These are phyloP conservation scores for Aspergillus sojae DNA, from an alignment of 2,329 filamentous ascomycete genomes.

Conservation along the genomic window DNA sequence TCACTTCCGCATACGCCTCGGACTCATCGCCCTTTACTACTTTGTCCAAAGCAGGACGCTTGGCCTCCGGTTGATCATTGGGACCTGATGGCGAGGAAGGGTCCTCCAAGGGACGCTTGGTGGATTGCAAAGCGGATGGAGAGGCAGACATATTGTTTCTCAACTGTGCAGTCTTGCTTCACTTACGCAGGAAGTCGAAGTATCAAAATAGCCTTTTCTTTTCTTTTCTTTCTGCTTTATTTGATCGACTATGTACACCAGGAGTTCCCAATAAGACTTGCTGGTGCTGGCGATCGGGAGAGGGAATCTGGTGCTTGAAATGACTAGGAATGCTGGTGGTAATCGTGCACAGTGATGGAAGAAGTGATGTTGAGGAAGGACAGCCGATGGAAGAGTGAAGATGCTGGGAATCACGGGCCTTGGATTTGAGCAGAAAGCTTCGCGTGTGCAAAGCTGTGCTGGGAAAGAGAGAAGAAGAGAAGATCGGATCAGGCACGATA, in stretches of 20 bases:
- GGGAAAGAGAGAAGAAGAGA: conserved; percentile 22
- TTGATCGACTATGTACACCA: conserved; percentile 75
- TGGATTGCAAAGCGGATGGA: conserved; percentile 51
- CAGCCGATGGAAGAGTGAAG: conserved; percentile 32
- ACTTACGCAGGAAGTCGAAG: conserved; percentile 51
- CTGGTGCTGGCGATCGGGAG: conserved; percentile 66
- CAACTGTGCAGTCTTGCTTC: conserved; percentile 35
- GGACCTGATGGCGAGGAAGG: conserved; percentile 90
- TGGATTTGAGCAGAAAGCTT: conserved; percentile 24
- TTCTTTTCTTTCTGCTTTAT: conserved; percentile 56
- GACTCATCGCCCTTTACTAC: conserved; percentile 67
- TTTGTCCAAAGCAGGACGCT: conserved; percentile 95
- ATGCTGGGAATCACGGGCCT: conserved; percentile 31
- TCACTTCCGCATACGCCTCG: conserved; percentile 33
- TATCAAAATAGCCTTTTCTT: conserved; percentile 47
- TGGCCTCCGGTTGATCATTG: conserved; percentile 93
- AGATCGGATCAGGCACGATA: conserved; percentile 27
- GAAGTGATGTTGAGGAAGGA: conserved; percentile 40
- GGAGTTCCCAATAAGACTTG: conserved; percentile 89
- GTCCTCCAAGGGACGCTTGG: conserved; percentile 94
- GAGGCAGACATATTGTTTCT: conserved; percentile 69
- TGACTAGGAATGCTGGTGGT: conserved; percentile 30
- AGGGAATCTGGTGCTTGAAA: conserved; percentile 43
- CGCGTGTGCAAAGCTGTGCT: conserved; percentile 26
- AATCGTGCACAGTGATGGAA: conserved; percentile 34